Percentiles rank a stretch among this genome's conserved stretches.
Conservation (phyloP, 2,329 filamentous ascomycete genomes). For the Diaporthe humulicola region DNA sequence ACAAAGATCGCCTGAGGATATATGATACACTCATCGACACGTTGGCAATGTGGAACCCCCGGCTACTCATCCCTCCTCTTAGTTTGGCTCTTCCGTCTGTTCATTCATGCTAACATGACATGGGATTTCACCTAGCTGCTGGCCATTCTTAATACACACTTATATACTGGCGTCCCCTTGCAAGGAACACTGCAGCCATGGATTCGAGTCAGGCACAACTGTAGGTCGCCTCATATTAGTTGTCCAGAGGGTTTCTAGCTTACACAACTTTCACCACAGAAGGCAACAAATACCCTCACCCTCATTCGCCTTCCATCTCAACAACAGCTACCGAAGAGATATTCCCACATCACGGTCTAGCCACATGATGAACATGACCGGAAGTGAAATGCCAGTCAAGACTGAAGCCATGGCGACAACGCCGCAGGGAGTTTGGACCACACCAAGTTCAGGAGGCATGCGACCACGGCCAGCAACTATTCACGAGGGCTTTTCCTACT, state of each 20-base stretch:
- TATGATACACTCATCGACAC: slow-evolving; percentile 53
- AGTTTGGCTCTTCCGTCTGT: slow-evolving; percentile 46
- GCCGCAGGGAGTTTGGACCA: slow-evolving; percentile 66
- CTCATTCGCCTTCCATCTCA: slow-evolving; percentile 62
- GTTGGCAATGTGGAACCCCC: slow-evolving; percentile 48
- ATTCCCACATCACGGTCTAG: slow-evolving; percentile 56
- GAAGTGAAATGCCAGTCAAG: slow-evolving; percentile 62
- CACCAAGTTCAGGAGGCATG: slow-evolving; percentile 64
- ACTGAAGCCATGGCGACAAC: slow-evolving; percentile 59
- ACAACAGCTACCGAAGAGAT: slow-evolving; percentile 62
- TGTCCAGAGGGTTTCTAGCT: slow-evolving; percentile 49
- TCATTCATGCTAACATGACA: slow-evolving; percentile 56
- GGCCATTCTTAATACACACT: slow-evolving; percentile 51
- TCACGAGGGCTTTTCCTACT: slow-evolving; percentile 73
- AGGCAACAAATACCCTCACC: slow-evolving; percentile 63
- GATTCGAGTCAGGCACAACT: slow-evolving; percentile 64
- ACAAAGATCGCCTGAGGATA: slow-evolving; percentile 48
- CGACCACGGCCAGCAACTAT: slow-evolving; percentile 70
- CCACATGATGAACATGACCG: slow-evolving; percentile 64
- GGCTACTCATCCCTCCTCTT: slow-evolving; percentile 43
- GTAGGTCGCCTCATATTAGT: slow-evolving; percentile 57
- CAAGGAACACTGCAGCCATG: slow-evolving; percentile 58
- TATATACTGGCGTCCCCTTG: slow-evolving; percentile 49
- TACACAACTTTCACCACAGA: slow-evolving; percentile 53
- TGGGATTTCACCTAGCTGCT: slow-evolving; percentile 50